phyloP scores from a whole-genome alignment of 768 basidiomycete genomes.

The Russula sp. region DNA sequence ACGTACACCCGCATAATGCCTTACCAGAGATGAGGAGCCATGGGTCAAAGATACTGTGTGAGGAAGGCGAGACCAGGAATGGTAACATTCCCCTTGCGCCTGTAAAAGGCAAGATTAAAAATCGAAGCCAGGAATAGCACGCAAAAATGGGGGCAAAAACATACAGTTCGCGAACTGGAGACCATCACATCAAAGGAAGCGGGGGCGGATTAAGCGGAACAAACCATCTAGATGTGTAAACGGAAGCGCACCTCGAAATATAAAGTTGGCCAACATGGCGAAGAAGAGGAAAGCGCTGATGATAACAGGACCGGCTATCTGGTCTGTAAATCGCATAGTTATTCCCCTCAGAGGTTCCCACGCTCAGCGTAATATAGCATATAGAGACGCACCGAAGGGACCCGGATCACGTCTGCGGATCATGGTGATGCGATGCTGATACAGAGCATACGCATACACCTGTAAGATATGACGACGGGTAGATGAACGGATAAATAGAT shows the following conservation, averaged over 20 bases:
- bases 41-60: slow-evolving; percentile 18
- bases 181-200: neutral
- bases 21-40: neutral
- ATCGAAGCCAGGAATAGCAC: neutral
- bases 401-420: slow-evolving; percentile 87
- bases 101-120: slow-evolving; percentile 9
- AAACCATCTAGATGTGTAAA: slow-evolving; percentile 1
- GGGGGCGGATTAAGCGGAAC: neutral
- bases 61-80: slow-evolving; percentile 27
- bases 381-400: slow-evolving; percentile 64
- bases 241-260: slow-evolving; percentile 65
- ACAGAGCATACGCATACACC: slow-evolving; percentile 84
- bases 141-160: neutral
- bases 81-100: slow-evolving; percentile 23
- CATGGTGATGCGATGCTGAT: slow-evolving; percentile 86
- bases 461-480: slow-evolving; percentile 34
- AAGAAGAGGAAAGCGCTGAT: slow-evolving; percentile 82
- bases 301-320: slow-evolving; percentile 75
- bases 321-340: slow-evolving; percentile 49
- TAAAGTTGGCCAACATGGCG: slow-evolving; percentile 84
- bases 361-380: neutral
- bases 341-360: neutral
- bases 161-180: slow-evolving; percentile 29
- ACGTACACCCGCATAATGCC: neutral
- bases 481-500: neutral